These are phyloP conservation scores for Phytophthora pinifolia DNA, from an alignment of 352 stramenopile species.

Conservation along the genomic window DNA sequence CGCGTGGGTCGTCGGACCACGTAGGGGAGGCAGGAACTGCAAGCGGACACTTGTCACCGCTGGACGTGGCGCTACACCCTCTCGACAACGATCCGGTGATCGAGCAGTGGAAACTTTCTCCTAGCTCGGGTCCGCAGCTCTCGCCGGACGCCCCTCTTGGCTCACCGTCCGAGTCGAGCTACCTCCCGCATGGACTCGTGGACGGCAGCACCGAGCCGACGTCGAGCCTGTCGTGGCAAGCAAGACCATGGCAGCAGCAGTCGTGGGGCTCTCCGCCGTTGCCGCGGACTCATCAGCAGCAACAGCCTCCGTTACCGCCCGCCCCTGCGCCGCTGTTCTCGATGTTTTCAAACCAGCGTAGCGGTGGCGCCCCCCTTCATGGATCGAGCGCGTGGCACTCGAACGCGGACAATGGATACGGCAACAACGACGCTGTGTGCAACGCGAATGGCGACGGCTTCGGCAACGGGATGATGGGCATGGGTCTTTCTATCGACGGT, in stretches of 20 bases:
- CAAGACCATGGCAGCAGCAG: conserved; percentile 56
- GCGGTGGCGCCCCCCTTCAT: conserved; percentile 26
- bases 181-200: conserved; percentile 44
- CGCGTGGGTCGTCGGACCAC: conserved; percentile 58
- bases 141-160: conserved; percentile 44
- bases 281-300: conserved; percentile 31
- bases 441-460: conserved; percentile 40
- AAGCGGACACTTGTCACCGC: conserved; percentile 52
- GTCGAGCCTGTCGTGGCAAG: conserved; percentile 52
- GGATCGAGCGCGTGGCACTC: conserved; percentile 36
- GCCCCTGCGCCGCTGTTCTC: conserved; percentile 54
- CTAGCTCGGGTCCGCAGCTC: conserved; percentile 44
- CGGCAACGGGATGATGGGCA: conserved; percentile 50
- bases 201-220: conserved; percentile 24
- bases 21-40: conserved; percentile 34
- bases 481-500: conserved; percentile 38
- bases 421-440: conserved; percentile 14
- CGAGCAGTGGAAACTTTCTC: conserved; percentile 81
- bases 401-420: conserved; percentile 23
- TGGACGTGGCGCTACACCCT: conserved; percentile 51
- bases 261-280: conserved; percentile 45
- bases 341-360: conserved; percentile 53
- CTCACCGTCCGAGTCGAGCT: conserved; percentile 45
- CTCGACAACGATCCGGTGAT: conserved; percentile 68
- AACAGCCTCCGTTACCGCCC: conserved; percentile 40